These are phyloP conservation scores for Linderniella brevidens DNA, from an alignment of 257 asterid genomes.

Conservation along the genomic window DNA sequence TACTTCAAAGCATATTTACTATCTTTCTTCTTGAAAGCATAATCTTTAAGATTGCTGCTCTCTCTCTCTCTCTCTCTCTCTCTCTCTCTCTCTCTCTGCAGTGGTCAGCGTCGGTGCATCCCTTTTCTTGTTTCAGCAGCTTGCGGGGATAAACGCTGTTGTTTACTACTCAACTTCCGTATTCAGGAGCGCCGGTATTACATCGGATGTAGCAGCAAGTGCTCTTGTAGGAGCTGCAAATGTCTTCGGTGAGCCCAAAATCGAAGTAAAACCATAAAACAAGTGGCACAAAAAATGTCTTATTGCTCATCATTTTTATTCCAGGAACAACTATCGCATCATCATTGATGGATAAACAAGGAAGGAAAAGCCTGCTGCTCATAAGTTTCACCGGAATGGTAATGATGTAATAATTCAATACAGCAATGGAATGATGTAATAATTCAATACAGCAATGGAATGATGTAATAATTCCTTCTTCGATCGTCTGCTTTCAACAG, in stretches of 20 bases:
- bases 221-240: constrained; percentile 94
- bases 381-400: constrained; percentile 93
- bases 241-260: constrained; percentile 58
- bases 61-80: constrained; percentile 6
- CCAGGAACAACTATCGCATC: constrained; percentile 83
- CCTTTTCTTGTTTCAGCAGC: constrained; percentile 79
- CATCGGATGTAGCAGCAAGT: constrained; percentile 90
- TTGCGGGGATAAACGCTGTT: constrained; percentile 89
- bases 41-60: too few relatives aligned
- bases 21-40: too few relatives aligned
- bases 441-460: background rate
- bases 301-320: constrained; percentile 8
- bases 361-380: constrained; percentile 88
- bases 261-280: background rate
- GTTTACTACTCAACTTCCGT: constrained; percentile 89
- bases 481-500: constrained; percentile 15
- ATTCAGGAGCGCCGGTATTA: constrained; percentile 83
- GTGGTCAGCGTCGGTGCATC: constrained; percentile 92
- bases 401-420: constrained; percentile 10
- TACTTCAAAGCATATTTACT: too few relatives aligned
- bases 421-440: constrained; percentile 9
- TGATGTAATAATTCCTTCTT: background rate
- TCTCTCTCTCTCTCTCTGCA: constrained; percentile 17
- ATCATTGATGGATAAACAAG: constrained; percentile 85
- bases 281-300: background rate